These are phyloP conservation scores for Rhizopogon rudus DNA, from an alignment of 768 basidiomycete species.

Conservation along the genomic window DNA sequence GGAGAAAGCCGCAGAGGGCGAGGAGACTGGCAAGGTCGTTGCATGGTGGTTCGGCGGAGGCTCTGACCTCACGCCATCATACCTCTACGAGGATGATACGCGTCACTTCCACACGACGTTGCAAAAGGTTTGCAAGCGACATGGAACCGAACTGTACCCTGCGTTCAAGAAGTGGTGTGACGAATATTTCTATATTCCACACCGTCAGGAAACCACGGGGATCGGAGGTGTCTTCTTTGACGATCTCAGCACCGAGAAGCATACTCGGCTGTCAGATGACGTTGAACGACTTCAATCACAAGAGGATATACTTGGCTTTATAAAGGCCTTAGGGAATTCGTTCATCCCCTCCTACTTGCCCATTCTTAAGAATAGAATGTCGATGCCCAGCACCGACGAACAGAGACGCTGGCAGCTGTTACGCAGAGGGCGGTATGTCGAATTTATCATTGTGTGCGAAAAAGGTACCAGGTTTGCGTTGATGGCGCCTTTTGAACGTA, in stretches of 20 bases:
- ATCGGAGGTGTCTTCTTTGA: constrained; percentile 97
- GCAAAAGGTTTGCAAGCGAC: constrained; percentile 69
- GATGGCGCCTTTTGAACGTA: constrained; percentile 77
- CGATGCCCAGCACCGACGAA: constrained; percentile 52
- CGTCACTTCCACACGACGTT: constrained; percentile 80
- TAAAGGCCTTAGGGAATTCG: constrained; percentile 66
- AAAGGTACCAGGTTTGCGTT: constrained; percentile 86
- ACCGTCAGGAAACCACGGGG: constrained; percentile 81
- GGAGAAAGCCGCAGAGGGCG: constrained; percentile 35
- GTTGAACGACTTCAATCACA: constrained; percentile 48
- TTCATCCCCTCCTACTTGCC: constrained; percentile 92
- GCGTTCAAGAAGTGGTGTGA: constrained; percentile 96
- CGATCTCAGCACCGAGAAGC: constrained; percentile 68
- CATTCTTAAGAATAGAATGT: constrained; percentile 61
- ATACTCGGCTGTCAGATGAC: constrained; percentile 51
- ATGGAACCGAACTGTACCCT: constrained; percentile 64
- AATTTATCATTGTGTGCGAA: constrained; percentile 88
- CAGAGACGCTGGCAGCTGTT: constrained; percentile 91
- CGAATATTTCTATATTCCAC: constrained; percentile 92
- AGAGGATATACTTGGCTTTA: constrained; percentile 72
- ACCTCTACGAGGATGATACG: constrained; percentile 85
- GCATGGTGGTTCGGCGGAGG: constrained; percentile 99
- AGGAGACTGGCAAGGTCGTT: constrained; percentile 47
- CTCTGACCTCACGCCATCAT: constrained; percentile 89
- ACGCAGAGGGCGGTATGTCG: constrained; percentile 88